A percentile compares a stretch with the other conserved stretches of the same genome.
These are phyloP conservation scores for Mycena floridula DNA, from an alignment of 768 basidiomycete genomes.

Conservation along the genomic window DNA sequence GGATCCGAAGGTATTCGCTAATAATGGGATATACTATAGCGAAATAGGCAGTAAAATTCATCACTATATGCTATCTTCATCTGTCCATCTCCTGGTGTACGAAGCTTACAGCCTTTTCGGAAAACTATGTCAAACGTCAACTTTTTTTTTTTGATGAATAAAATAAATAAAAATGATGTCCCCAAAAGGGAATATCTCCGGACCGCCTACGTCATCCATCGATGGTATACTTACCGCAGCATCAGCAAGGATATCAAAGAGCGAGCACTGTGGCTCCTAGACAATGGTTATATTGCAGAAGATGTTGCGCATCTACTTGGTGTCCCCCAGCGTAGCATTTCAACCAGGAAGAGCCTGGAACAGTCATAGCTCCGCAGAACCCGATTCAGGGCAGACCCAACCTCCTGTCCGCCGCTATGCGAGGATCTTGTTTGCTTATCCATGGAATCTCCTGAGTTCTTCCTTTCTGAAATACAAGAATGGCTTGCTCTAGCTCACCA, in stretches of 20 bases:
- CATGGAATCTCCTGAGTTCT: conserved; percentile 11
- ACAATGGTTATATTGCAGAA: conserved; percentile 7
- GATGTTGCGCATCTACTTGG: conserved; percentile 11
- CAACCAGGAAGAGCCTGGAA: conserved; percentile 2
- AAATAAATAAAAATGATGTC: too few species aligned
- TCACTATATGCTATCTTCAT: too few species aligned
- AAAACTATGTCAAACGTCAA: not conserved
- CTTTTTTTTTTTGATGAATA: not conserved
- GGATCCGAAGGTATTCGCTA: too few species aligned
- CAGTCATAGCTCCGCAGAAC: conserved; percentile 4
- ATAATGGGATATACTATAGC: too few species aligned
- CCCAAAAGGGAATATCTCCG: not conserved
- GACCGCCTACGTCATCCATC: not conserved
- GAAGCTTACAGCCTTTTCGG: not conserved
- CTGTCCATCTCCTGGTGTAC: too few species aligned
- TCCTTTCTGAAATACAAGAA: conserved; percentile 17
- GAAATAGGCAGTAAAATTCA: too few species aligned
- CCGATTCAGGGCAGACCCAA: conserved; percentile 10
- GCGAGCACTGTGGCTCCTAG: conserved; percentile 10
- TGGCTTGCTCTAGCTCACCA: conserved; percentile 15
- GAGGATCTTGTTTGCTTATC: conserved; percentile 8
- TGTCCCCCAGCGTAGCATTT: conserved; percentile 7
- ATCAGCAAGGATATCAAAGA: conserved; percentile 13
- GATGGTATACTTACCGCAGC: not conserved
- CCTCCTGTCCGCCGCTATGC: conserved; percentile 1